phyloP scores from a whole-genome alignment of 306 rosid species.

The Castanopsis chinensis region DNA sequence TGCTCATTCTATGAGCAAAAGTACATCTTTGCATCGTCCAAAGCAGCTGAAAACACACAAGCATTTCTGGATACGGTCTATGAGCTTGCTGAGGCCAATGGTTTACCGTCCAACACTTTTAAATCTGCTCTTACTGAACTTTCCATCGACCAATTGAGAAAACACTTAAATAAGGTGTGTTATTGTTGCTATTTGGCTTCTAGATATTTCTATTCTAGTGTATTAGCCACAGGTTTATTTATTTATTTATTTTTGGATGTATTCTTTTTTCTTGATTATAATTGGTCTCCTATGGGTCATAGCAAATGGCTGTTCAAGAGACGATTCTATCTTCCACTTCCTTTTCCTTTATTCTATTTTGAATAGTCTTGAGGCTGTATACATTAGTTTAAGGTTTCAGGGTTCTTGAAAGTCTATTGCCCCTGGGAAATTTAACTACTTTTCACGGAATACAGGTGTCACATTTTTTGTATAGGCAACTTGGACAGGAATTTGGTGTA shows the following conservation, averaged over 20 bases:
- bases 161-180: slow-evolving; percentile 60
- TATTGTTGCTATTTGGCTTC: slow-evolving; percentile 13
- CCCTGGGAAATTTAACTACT: background rate
- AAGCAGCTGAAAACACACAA: slow-evolving; percentile 45
- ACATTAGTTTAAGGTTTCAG: background rate
- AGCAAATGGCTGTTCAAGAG: background rate
- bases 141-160: slow-evolving; percentile 56
- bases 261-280: slow-evolving; percentile 9
- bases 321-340: background rate
- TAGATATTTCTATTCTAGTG: slow-evolving; percentile 11
- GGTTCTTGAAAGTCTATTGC: background rate
- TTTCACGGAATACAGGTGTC: slow-evolving; percentile 51
- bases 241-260: background rate
- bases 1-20: slow-evolving; percentile 68
- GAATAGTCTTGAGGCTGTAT: background rate
- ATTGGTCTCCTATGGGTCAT: slow-evolving; percentile 1
- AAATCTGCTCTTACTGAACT: slow-evolving; percentile 49
- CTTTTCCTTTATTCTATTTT: background rate
- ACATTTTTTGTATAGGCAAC: slow-evolving; percentile 42
- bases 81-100: slow-evolving; percentile 82
- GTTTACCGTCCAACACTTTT: slow-evolving; percentile 63
- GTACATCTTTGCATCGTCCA: slow-evolving; percentile 42
- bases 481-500: slow-evolving; percentile 66
- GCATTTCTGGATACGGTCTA: slow-evolving; percentile 57
- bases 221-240: background rate